Percentiles rank a stretch among this genome's conserved stretches.
These are phyloP conservation scores for Lentinula sp. DNA, from an alignment of 768 basidiomycete species.

Conservation along the genomic window DNA sequence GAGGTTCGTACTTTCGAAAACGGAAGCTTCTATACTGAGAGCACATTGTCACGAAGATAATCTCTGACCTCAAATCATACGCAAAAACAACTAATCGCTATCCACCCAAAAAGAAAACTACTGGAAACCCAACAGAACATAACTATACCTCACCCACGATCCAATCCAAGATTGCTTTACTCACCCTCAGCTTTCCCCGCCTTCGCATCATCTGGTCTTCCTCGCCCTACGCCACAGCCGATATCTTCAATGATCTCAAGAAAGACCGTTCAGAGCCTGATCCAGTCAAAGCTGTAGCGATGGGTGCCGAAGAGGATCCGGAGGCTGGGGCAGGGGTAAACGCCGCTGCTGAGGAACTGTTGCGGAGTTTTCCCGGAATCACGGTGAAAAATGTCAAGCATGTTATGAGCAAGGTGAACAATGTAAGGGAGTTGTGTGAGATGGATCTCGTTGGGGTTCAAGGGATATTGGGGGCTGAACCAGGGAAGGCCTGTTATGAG, in stretches of 20 bases:
- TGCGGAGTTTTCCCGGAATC: conserved; percentile 80
- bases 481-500: conserved; percentile 72
- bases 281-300: conserved; percentile 60
- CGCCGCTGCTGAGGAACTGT: conserved; percentile 72
- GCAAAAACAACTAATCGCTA: conserved; percentile 57
- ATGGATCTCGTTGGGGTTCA: conserved; percentile 58
- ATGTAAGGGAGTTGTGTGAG: conserved; percentile 69
- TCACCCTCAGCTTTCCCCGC: conserved; percentile 86
- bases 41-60: conserved; percentile 31
- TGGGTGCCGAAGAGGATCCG: conserved; percentile 73
- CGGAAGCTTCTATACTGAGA: neutral
- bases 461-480: conserved; percentile 72
- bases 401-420: conserved; percentile 77
- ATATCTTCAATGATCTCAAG: conserved; percentile 93
- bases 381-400: conserved; percentile 79
- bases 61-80: conserved; percentile 64
- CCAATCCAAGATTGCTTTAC: conserved; percentile 89
- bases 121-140: conserved; percentile 18
- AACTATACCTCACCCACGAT: conserved; percentile 43
- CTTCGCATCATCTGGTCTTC: conserved; percentile 97
- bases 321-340: conserved; percentile 66
- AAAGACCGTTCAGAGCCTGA: conserved; percentile 76
- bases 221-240: conserved; percentile 85
- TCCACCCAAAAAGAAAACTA: conserved; percentile 42
- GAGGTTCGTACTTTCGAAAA: conserved; percentile 44